Conservation (phyloP, 495 filamentous ascomycete species). For the Aspergillus asperescens region DNA sequence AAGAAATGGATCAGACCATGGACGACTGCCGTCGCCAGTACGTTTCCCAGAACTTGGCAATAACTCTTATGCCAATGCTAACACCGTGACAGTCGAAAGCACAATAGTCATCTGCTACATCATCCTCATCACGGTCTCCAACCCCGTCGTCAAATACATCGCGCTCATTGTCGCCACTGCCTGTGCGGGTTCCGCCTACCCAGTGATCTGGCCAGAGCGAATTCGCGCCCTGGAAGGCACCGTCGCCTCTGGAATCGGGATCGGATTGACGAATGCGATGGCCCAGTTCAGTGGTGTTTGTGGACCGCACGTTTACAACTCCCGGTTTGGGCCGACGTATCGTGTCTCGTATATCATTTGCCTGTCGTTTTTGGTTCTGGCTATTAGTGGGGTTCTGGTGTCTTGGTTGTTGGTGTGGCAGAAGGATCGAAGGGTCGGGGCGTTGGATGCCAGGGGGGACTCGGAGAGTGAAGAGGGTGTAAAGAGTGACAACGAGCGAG, state of each 20-base stretch:
- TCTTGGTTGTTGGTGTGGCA: slow-evolving; percentile 30
- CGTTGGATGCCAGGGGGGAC: neutral
- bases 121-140: slow-evolving; percentile 36
- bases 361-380: slow-evolving; percentile 31
- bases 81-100: slow-evolving; percentile 30
- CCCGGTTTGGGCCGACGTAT: slow-evolving; percentile 38
- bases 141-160: slow-evolving; percentile 36
- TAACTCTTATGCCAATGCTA: neutral
- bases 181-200: slow-evolving; percentile 37
- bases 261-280: slow-evolving; percentile 43
- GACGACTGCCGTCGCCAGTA: slow-evolving; percentile 38
- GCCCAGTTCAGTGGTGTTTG: slow-evolving; percentile 43
- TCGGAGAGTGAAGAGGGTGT: neutral
- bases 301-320: slow-evolving; percentile 39
- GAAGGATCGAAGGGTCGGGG: neutral
- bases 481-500: neutral
- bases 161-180: slow-evolving; percentile 37
- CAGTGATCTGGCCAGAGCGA: slow-evolving; percentile 44
- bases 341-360: slow-evolving; percentile 36
- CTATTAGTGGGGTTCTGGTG: slow-evolving; percentile 30
- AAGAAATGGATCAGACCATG: slow-evolving; percentile 33
- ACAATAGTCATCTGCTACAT: slow-evolving; percentile 44
- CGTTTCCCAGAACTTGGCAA: neutral
- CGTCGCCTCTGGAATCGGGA: slow-evolving; percentile 35
- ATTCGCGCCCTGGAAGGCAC: slow-evolving; percentile 40